Evolutionary conservation across 768 basidiomycete genomes (phyloP).

Genomic region (Kwoniella mangroviensis): DNA sequence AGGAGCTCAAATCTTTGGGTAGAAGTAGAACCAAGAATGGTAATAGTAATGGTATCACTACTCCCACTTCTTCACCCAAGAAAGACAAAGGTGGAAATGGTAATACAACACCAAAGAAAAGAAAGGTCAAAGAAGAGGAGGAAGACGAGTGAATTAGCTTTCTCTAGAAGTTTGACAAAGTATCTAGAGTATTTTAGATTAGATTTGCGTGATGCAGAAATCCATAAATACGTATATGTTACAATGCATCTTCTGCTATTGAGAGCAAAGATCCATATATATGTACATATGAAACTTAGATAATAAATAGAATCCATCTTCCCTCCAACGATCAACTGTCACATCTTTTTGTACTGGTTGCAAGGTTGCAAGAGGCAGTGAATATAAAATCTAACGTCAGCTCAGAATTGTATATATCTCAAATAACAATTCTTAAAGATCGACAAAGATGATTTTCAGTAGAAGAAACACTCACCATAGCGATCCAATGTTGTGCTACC

Average conservation of each 20-base stretch:
- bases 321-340: too few relatives aligned
- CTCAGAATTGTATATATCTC: not conserved
- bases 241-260: too few relatives aligned
- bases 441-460: too few relatives aligned
- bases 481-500: constrained; percentile 23
- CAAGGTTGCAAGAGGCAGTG: too few relatives aligned
- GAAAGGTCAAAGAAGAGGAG: constrained; percentile 16
- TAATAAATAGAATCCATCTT: too few relatives aligned
- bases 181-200: not conserved
- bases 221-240: not conserved
- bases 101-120: constrained; percentile 13
- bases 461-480: constrained; percentile 18
- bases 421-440: too few relatives aligned
- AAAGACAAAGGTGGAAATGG: constrained; percentile 8
- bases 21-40: constrained; percentile 11
- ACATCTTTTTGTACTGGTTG: constrained; percentile 12
- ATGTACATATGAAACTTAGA: too few relatives aligned
- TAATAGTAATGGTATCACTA: not conserved
- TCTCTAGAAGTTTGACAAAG: not conserved
- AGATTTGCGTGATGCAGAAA: not conserved
- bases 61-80: constrained; percentile 12
- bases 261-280: too few relatives aligned
- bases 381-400: constrained; percentile 5
- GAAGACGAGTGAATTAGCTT: not conserved
- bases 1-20: constrained; percentile 18